Conservation (phyloP, 352 stramenopile species). For the Phytophthora lateralis region DNA sequence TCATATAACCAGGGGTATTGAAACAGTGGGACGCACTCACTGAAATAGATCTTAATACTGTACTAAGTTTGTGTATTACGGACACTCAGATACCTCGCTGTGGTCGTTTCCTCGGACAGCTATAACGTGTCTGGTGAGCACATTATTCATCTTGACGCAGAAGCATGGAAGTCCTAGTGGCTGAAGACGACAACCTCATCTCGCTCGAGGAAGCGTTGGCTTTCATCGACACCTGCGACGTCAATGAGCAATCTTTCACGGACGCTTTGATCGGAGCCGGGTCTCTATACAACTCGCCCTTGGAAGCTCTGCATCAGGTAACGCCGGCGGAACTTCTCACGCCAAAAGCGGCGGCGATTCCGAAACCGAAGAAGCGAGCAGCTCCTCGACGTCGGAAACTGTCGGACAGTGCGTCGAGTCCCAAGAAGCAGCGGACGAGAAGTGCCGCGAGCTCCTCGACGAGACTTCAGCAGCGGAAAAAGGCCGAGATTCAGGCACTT, state of each 20-base stretch:
- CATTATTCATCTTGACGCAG: slow-evolving; percentile 22
- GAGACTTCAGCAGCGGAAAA: slow-evolving; percentile 30
- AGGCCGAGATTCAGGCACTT: slow-evolving; percentile 33
- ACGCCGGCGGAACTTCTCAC: slow-evolving; percentile 1
- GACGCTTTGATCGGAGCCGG: neutral
- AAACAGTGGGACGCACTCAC: too few relatives aligned
- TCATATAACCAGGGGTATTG: too few relatives aligned
- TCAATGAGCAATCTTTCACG: neutral
- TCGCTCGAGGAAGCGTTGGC: slow-evolving; percentile 34
- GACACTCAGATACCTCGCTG: neutral
- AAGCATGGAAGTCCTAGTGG: slow-evolving; percentile 29
- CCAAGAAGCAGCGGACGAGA: slow-evolving; percentile 19
- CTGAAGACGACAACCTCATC: slow-evolving; percentile 26
- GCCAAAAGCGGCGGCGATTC: neutral
- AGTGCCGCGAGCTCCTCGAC: slow-evolving; percentile 31
- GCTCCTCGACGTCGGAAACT: slow-evolving; percentile 1
- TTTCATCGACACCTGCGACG: slow-evolving; percentile 32
- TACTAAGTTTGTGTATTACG: slow-evolving; percentile 5
- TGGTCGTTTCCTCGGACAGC: neutral
- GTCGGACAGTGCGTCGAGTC: slow-evolving; percentile 5
- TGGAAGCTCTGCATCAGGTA: slow-evolving; percentile 8
- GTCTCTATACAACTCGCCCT: neutral
- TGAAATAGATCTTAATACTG: neutral
- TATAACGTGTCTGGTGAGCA: slow-evolving; percentile 22
- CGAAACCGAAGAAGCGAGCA: slow-evolving; percentile 3